Base-by-base conservation (phyloP, 192 early-diverging fungal genomes). In the Chytriomyces sp. region DNA sequence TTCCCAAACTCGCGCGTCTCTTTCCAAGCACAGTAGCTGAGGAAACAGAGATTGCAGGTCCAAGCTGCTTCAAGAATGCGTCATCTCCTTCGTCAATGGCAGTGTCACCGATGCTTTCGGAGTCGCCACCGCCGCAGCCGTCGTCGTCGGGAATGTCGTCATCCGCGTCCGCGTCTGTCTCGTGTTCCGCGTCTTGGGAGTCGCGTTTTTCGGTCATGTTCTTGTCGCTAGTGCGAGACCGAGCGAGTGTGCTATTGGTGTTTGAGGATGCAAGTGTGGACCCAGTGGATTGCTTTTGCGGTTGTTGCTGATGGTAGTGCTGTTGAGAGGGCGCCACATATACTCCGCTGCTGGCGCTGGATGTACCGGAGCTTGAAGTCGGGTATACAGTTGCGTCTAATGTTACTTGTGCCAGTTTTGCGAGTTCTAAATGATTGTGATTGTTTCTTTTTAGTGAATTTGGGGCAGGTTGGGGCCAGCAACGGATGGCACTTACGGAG, bases 401-500 rank as follows among this genome's bases (percentile, higher is more conserved):
- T 13, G 63, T 64, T 23, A 28, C 63, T 64, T 64, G 63, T n/a
- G 63, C 63, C 3, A 64, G 63, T 64, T 28, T 64, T 64, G 63
- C 18, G 20, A 64, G 26, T 59, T 59, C 35, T 35, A 35, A 35
- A 35, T 35, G 35, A 3, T 35, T 35, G 35, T 35, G 4, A 35
- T 35, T 35, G 35, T 35, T 35, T 35, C 35, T 35, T 35, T 35
- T 35, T 35, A 35, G 57, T 16, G 57, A 59, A n/a, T 59, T 4
- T 59, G 20, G 5, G 16, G 16, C 57, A 2, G 5, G n/a, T n/a
- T n/a, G n/a, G n/a, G 20, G 53, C 53, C 57, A n/a, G 20, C 16
- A 59, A 7, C 20, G 16, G 16, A 59, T 59, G 57, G 7, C 18
- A 59, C 57, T 59, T 59, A 59, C 18, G 35, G 35, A 35, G 35